These are phyloP conservation scores for Massospora cicadina DNA, from an alignment of 371 early-diverging fungal species.

Conservation along the genomic window DNA sequence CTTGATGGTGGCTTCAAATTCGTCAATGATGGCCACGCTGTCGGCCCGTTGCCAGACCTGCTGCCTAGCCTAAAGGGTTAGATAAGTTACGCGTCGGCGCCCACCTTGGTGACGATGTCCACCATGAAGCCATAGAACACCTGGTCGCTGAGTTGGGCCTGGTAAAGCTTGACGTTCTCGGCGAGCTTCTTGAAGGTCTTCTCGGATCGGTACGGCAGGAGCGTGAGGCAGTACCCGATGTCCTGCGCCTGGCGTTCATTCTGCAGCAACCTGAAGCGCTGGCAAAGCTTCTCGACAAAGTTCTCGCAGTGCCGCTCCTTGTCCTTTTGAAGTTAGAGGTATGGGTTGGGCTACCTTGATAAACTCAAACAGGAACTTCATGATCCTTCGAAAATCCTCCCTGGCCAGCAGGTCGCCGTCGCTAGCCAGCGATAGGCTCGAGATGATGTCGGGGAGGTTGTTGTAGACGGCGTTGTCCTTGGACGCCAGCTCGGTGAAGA, in stretches of 20 bases:
- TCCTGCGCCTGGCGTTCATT: constrained; percentile 74
- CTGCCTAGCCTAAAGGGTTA: background rate
- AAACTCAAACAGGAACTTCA: constrained; percentile 86
- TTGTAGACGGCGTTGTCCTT: constrained; percentile 97
- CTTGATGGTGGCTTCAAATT: background rate
- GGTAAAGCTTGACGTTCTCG: constrained; percentile 59
- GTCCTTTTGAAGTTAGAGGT: constrained; percentile 9
- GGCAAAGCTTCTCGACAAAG: constrained; percentile 85
- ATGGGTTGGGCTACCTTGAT: constrained; percentile 27
- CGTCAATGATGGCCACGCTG: background rate
- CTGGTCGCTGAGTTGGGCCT: constrained; percentile 74
- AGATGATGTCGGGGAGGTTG: constrained; percentile 92
- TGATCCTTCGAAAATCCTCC: constrained; percentile 58
- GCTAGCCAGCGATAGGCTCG: constrained; percentile 43
- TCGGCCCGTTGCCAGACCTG: background rate
- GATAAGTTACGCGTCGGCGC: background rate
- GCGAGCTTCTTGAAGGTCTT: constrained; percentile 61
- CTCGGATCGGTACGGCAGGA: constrained; percentile 71
- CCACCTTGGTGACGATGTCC: constrained; percentile 71
- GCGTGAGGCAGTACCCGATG: constrained; percentile 74
- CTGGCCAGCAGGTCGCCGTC: constrained; percentile 33
- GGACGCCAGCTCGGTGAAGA: constrained; percentile 84
- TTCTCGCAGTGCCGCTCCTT: constrained; percentile 85
- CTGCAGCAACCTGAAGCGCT: constrained; percentile 61
- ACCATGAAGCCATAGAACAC: constrained; percentile 56